A percentile compares a stretch with the other conserved stretches of the same genome.
Conservation (phyloP, 768 basidiomycete species). For the Pulveroboletus sp. region DNA sequence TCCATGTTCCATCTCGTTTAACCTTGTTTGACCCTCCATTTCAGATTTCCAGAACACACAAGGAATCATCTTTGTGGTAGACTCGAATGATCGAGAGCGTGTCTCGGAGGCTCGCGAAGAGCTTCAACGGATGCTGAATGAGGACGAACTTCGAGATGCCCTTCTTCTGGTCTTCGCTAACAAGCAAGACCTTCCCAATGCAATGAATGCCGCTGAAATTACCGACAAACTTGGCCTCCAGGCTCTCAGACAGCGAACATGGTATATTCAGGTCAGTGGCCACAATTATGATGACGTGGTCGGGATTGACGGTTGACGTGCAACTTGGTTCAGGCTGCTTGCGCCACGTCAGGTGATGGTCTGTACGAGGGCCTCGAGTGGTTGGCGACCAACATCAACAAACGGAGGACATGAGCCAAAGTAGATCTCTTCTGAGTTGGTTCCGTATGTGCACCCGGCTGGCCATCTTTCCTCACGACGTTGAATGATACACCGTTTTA, state of each 20-base stretch:
- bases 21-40: conserved; percentile 11
- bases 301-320: conserved; percentile 12
- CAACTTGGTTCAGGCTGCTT: conserved; percentile 67
- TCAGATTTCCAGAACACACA: conserved; percentile 99
- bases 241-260: conserved; percentile 92
- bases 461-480: conserved; percentile 58
- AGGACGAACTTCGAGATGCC: conserved; percentile 98
- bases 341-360: conserved; percentile 97
- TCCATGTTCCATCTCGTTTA: conserved; percentile 4
- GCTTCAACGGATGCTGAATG: conserved; percentile 98
- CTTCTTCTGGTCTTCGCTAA: conserved; percentile 99
- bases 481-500: conserved; percentile 47
- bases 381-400: conserved; percentile 82
- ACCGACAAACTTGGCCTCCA: conserved; percentile 99
- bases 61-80: conserved; percentile 99
- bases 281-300: background rate
- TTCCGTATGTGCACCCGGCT: conserved; percentile 46
- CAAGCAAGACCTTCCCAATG: conserved; percentile 99
- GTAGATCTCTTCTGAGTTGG: conserved; percentile 32
- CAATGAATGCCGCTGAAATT: conserved; percentile 99
- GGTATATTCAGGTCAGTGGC: conserved; percentile 87
- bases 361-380: conserved; percentile 98
- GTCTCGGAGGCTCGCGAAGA: conserved; percentile 98
- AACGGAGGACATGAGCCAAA: conserved; percentile 62
- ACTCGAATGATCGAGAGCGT: conserved; percentile 99